Percentiles rank a stretch among this genome's conserved stretches.
phyloP scores from a whole-genome alignment of 441 rosid species.

The Populus tomentosa region DNA sequence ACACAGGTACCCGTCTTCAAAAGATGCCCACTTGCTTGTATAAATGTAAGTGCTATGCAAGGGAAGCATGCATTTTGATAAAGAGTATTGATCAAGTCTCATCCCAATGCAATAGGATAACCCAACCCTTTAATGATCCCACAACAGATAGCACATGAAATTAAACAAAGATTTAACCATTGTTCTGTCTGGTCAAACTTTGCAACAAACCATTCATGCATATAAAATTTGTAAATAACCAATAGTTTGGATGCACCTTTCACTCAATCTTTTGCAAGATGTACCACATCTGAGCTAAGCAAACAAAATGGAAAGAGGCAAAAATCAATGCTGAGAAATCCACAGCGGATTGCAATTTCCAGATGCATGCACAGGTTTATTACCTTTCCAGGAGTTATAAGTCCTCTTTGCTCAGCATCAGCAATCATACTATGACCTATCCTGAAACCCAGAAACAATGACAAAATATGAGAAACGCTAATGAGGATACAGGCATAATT shows the following conservation, averaged over 20 bases:
- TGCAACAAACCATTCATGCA: background rate
- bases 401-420: conserved; percentile 89
- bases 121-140: background rate
- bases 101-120: background rate
- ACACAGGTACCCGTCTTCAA: background rate
- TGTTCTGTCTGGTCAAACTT: background rate
- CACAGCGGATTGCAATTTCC: background rate
- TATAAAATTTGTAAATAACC: background rate
- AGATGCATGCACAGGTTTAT: conserved; percentile 11
- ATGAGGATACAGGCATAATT: background rate
- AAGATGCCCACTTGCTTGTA: background rate
- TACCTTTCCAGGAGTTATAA: conserved; percentile 93
- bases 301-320: background rate
- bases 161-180: background rate
- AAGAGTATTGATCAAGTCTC: background rate
- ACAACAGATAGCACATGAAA: background rate
- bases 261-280: background rate
- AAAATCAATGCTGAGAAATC: background rate
- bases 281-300: background rate
- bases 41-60: background rate
- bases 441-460: conserved; percentile 40
- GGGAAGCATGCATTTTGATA: background rate
- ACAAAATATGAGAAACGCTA: conserved; percentile 16
- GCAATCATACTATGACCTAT: conserved; percentile 91
- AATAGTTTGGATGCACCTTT: background rate